Evolutionary conservation across 805 yeast species (phyloP), one percentile per base, ranked within the genome.

Genomic region (Cyberlindnera maritima): DNA sequence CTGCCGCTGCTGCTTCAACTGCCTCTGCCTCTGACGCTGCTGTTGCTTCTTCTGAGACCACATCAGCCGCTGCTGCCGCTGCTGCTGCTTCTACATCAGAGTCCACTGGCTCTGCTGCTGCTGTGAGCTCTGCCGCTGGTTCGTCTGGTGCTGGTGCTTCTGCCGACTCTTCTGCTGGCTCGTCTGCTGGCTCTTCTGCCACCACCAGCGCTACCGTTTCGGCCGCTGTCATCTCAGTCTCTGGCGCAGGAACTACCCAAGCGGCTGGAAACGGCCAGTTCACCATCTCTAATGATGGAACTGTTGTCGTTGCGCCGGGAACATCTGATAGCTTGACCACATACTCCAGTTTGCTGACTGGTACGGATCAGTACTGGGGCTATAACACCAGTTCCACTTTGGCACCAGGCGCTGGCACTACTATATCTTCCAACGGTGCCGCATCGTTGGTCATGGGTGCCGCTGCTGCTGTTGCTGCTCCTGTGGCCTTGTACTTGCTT

Each of bases 371-470:
- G 41, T 9, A 34, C 15, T 43, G 48, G 48, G 51, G 51, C 7
- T 48, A 44, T 32, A 38, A 44, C 41, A 33, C 52, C 3, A 21
- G 28, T 6, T 48, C 52, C 2, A 38, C 43, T 9, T 20, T 40
- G 34, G 52, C 48, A 1, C 48, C 52, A n/a, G 8, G n/a, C 34
- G 52, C 52, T 19, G 52, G 52, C 2, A 41, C 42, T n/a, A 48
- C 48, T 6, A 32, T 48, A 35, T 36, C 47, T 13, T 15, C 36
- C n/a, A 43, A 44, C 21, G 19, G n/a, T 8, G 52, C 41, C 18
- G 36, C 15, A 3, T 18, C 39, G 11, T 12, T 38, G 15, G 39
- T 21, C 9, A 38, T 36, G 3, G 48, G 48, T 14, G 44, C 31
- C 21, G 35, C 26, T 31, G 45, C 17, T 19, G 35, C 34, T 20